phyloP scores from a whole-genome alignment of 768 basidiomycete species.

The Clavulina sp. region DNA sequence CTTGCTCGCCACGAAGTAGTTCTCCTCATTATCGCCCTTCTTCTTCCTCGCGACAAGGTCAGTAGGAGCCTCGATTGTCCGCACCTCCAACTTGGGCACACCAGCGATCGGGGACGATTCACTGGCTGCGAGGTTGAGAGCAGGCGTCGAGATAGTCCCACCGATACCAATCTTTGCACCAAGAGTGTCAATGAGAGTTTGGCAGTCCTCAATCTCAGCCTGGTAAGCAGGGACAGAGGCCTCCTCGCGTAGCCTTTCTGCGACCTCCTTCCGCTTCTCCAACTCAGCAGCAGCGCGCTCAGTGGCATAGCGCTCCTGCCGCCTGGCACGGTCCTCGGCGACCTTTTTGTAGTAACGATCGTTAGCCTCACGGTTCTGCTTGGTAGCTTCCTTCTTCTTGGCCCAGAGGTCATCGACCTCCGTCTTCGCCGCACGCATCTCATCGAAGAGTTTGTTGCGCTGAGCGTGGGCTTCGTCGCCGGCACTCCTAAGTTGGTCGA shows the following conservation, averaged over 20 bases:
- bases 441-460: constrained; percentile 69
- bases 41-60: constrained; percentile 72
- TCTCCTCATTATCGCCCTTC: constrained; percentile 73
- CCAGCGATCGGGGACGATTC: constrained; percentile 24
- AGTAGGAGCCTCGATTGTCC: constrained; percentile 63
- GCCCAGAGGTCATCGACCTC: constrained; percentile 53
- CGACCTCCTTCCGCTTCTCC: constrained; percentile 62
- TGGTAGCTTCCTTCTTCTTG: constrained; percentile 56
- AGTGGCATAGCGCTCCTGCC: constrained; percentile 56
- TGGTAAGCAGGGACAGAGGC: constrained; percentile 82
- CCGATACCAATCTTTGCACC: constrained; percentile 38
- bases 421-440: constrained; percentile 57
- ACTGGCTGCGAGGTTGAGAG: constrained; percentile 22
- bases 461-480: constrained; percentile 69
- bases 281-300: constrained; percentile 65
- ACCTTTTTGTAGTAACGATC: constrained; percentile 72
- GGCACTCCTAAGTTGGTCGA: constrained; percentile 74
- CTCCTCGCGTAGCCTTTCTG: constrained; percentile 71
- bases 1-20: constrained; percentile 53
- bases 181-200: constrained; percentile 76
- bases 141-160: constrained; percentile 11
- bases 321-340: constrained; percentile 69
- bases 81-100: constrained; percentile 65
- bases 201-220: constrained; percentile 88
- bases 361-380: constrained; percentile 61